Evolutionary conservation across 345 rosid species (phyloP), one percentile per base, ranked within the genome.

Genomic region (Bretschneidera sinensis): DNA sequence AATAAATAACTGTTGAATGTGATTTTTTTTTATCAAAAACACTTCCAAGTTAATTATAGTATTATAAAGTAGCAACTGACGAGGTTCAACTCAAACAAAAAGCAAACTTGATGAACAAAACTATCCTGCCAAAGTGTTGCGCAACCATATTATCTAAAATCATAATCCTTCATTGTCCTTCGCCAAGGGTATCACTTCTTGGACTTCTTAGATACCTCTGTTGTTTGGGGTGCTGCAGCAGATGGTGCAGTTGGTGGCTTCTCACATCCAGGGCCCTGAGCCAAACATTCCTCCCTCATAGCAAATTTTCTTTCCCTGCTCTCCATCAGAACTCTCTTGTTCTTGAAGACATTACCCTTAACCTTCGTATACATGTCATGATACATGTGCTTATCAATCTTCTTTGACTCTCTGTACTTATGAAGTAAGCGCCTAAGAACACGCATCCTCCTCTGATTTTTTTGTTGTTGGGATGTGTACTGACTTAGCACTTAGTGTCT

Each of bases 281-380:
- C 43, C n/a, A n/a, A n/a, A n/a, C 77, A 72, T 49, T 73, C 77
- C 48, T 73, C 77, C 55, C 77, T 67, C 15, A 72, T 62, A 5
- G 77, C 77, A 54, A 67, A 67, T 24, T 73, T 73, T 72, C 77
- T 73, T 31, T 73, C 73, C 24, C 77, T 53, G 63, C 86, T 80
- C 70, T 87, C 95, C 95, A 87, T 87, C 55, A 87, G 80, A 34
- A 87, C 95, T 23, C 95, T 72, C 85, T 87, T 87, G 79, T 87
- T 87, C 86, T 87, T 87, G 48, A 82, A 87, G 8, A 87, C 94
- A 62, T 86, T 86, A 75, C 94, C 94, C 65, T 86, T 86, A 17
- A 84, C 89, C 70, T 66, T 75, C 95, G 84, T 82, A 85, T 87
- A 87, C 95, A 87, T 87, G 78, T 87, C 95, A 79, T 87, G 95